Percentiles rank a stretch among this genome's conserved stretches.
These are phyloP conservation scores for Sugiyamaella castrensis DNA, from an alignment of 1,139 yeast species.

Conservation along the genomic window DNA sequence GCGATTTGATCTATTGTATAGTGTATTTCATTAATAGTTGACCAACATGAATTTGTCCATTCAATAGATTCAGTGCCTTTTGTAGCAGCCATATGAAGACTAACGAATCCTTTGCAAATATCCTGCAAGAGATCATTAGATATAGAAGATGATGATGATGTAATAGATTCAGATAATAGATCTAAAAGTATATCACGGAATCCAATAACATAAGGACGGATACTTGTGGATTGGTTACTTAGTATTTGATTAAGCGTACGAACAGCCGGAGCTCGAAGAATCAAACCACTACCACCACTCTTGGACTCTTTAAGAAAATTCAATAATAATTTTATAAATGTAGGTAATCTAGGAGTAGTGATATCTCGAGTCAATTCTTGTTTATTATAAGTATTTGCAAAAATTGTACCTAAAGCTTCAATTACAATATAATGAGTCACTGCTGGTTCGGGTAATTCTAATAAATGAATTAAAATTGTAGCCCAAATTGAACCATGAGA, in stretches of 20 bases:
- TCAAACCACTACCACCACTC: not conserved
- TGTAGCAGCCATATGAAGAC: constrained; percentile 58
- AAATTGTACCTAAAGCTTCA: constrained; percentile 49
- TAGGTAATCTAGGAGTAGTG: constrained; percentile 72
- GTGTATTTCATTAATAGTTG: constrained; percentile 30
- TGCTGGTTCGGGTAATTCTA: constrained; percentile 51
- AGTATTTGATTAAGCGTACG: constrained; percentile 52
- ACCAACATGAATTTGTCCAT: constrained; percentile 30
- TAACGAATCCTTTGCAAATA: constrained; percentile 54
- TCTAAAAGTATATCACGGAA: constrained; percentile 47
- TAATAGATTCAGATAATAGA: constrained; percentile 14
- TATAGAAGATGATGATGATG: constrained; percentile 29
- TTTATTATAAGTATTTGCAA: constrained; percentile 66
- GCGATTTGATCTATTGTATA: constrained; percentile 21
- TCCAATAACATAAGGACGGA: constrained; percentile 71
- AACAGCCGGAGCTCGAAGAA: constrained; percentile 42
- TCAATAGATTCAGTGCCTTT: constrained; percentile 43
- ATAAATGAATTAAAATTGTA: constrained; percentile 51
- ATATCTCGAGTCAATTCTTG: constrained; percentile 82
- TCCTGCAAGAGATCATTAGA: constrained; percentile 44
- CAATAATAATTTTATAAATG: constrained; percentile 11
- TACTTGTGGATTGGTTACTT: constrained; percentile 67
- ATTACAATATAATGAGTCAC: constrained; percentile 49
- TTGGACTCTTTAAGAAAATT: constrained; percentile 40
- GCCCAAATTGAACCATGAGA: constrained; percentile 59